A percentile compares a stretch with the other conserved stretches of the same genome.
Conservation (phyloP, 306 rosid genomes). For the Sicyos edulis region DNA sequence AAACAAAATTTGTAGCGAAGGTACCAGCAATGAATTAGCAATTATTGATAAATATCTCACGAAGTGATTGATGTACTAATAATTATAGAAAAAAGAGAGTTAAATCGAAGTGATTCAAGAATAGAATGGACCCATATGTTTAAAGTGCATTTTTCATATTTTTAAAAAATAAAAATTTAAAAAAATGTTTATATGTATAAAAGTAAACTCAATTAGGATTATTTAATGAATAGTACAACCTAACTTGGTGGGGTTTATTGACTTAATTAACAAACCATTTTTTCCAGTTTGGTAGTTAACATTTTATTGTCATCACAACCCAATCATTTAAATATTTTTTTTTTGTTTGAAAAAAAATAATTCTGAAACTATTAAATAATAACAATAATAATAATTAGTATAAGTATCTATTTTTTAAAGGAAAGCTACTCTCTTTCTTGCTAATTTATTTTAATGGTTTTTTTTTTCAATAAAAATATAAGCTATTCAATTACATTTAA, state of each 20-base stretch:
- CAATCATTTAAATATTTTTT: neutral
- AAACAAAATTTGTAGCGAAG: neutral
- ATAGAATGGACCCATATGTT: conserved; percentile 10
- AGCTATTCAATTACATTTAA: neutral
- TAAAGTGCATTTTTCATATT: neutral
- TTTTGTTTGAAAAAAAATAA: too few relatives aligned
- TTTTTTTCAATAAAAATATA: neutral
- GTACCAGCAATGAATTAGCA: neutral
- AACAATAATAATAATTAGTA: neutral
- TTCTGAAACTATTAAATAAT: too few relatives aligned
- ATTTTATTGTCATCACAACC: conserved; percentile 2
- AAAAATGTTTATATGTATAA: neutral
- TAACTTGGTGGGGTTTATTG: conserved; percentile 9
- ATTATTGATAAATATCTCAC: neutral
- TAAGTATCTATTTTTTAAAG: neutral
- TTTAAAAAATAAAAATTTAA: too few relatives aligned
- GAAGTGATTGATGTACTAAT: neutral
- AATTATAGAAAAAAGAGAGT: neutral
- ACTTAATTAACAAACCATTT: neutral
- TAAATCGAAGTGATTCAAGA: neutral
- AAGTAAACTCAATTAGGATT: neutral
- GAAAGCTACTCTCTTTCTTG: neutral
- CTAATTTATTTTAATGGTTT: neutral
- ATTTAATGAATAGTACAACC: conserved; percentile 3
- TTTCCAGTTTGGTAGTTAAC: neutral